Evolutionary conservation across 1,284 basidiomycete species (phyloP).

Genomic region (Phaffia rhodozyma): DNA sequence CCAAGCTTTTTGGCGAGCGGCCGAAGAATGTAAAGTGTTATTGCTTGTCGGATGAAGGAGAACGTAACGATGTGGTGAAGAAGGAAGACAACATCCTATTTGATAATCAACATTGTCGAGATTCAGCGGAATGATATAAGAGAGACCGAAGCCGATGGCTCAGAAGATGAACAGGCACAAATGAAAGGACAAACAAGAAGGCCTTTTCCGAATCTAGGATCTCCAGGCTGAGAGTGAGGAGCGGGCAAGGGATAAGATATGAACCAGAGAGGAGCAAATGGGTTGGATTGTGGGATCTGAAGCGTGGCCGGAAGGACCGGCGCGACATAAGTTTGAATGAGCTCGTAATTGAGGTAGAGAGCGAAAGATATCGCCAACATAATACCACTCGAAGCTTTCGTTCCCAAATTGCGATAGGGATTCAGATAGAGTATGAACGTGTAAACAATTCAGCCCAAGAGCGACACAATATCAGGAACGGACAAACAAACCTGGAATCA

Average conservation of each 20-base stretch:
- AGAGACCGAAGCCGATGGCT: constrained; percentile 16
- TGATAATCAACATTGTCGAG: constrained; percentile 2
- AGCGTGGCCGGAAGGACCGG: constrained; percentile 13
- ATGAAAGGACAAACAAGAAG: constrained; percentile 33
- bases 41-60: constrained; percentile 73
- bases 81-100: constrained; percentile 66
- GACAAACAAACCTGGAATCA: constrained; percentile 50
- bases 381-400: constrained; percentile 6
- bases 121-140: constrained; percentile 19
- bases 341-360: constrained; percentile 59
- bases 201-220: constrained; percentile 62
- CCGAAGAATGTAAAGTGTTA: constrained; percentile 56
- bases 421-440: background rate
- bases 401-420: background rate
- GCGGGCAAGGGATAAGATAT: constrained; percentile 55
- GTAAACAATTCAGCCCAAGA: background rate
- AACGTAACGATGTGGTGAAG: constrained; percentile 82
- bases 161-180: constrained; percentile 6
- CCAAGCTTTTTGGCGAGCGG: constrained; percentile 62
- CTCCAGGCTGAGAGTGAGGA: constrained; percentile 36
- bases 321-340: constrained; percentile 30
- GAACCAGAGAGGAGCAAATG: constrained; percentile 62
- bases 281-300: constrained; percentile 47
- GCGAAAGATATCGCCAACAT: constrained; percentile 59
- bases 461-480: background rate